Evolutionary conservation across 805 yeast species (phyloP).

Genomic region (Hanseniaspora valbyensis): DNA sequence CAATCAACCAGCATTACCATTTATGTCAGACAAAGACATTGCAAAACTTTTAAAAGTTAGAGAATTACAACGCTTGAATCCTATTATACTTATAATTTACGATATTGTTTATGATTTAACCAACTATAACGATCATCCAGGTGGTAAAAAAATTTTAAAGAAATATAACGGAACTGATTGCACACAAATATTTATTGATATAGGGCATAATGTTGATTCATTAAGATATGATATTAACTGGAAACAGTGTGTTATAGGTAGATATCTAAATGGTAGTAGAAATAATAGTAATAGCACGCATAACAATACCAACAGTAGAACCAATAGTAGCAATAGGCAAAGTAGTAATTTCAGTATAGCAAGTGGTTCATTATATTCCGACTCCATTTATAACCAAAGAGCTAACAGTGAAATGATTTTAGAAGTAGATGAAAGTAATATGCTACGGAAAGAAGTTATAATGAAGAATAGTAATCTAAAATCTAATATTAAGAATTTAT

Average conservation of each 20-base stretch:
- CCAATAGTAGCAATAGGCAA: not conserved
- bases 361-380: not conserved
- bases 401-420: not conserved
- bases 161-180: slow-evolving; percentile 24
- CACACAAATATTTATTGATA: slow-evolving; percentile 23
- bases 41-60: slow-evolving; percentile 19
- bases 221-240: slow-evolving; percentile 34
- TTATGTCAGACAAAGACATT: slow-evolving; percentile 12
- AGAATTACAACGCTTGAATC: slow-evolving; percentile 17
- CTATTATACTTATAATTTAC: slow-evolving; percentile 20
- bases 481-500: not conserved
- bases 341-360: slow-evolving; percentile 3
- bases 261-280: not conserved
- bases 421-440: not conserved
- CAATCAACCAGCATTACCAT: not conserved
- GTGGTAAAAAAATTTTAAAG: slow-evolving; percentile 22
- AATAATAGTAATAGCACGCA: not conserved
- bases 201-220: slow-evolving; percentile 28
- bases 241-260: slow-evolving; percentile 12
- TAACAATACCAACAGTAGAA: not conserved
- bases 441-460: not conserved
- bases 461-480: slow-evolving; percentile 1
- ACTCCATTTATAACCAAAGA: not conserved
- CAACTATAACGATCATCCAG: slow-evolving; percentile 23
- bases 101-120: slow-evolving; percentile 23